Evolutionary conservation across 1,284 basidiomycete species (phyloP).

Genomic region (Omphalotus olearius): DNA sequence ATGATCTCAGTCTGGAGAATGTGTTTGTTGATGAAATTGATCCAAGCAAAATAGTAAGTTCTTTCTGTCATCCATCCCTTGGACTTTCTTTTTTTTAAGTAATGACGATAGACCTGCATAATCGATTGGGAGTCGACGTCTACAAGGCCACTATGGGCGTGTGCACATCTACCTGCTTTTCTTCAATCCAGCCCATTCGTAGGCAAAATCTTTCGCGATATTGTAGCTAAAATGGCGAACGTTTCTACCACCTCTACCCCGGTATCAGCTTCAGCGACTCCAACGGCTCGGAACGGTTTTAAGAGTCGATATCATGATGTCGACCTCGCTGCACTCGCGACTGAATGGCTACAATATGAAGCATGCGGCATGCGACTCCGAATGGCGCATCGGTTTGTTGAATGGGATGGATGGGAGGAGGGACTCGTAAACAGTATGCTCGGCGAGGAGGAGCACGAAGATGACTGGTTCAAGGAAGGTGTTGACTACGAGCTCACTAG

Average conservation of each 20-base stretch:
- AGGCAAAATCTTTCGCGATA: conserved; percentile 61
- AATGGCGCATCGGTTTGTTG: conserved; percentile 69
- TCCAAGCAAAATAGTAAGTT: conserved; percentile 62
- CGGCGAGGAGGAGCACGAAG: conserved; percentile 63
- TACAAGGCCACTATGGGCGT: conserved; percentile 75
- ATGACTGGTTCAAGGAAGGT: conserved; percentile 58
- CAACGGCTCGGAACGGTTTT: conserved; percentile 12
- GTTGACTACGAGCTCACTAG: conserved; percentile 22
- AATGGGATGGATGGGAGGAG: conserved; percentile 88
- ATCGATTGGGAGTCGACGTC: conserved; percentile 87
- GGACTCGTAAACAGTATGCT: conserved; percentile 70
- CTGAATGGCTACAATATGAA: conserved; percentile 72
- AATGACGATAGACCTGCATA: conserved; percentile 57
- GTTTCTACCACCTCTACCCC: conserved; percentile 18
- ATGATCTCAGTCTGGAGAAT: conserved; percentile 77
- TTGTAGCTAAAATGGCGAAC: conserved; percentile 45
- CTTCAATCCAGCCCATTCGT: conserved; percentile 72
- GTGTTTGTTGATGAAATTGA: conserved; percentile 72
- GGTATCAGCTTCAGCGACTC: not conserved
- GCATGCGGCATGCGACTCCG: conserved; percentile 57
- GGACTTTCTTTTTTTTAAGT: conserved; percentile 9
- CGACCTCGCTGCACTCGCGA: conserved; percentile 40
- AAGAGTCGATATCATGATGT: conserved; percentile 13
- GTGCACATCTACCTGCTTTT: conserved; percentile 75
- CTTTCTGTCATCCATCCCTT: conserved; percentile 7